phyloP scores from a whole-genome alignment of 331 rosid species.

The Saraca asoca region DNA sequence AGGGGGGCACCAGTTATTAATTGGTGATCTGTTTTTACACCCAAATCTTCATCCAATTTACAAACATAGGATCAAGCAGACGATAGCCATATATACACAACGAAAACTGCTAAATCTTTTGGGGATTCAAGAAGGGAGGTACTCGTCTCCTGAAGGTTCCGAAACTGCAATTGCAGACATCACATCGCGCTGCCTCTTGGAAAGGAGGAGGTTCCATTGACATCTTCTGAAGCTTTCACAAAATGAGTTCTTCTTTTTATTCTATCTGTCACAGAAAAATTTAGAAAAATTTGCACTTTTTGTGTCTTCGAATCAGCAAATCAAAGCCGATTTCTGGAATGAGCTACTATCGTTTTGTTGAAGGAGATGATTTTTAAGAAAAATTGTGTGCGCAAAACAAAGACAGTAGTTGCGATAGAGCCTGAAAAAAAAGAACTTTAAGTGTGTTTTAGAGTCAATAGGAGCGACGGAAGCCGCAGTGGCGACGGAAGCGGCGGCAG shows the following conservation, averaged over 20 bases:
- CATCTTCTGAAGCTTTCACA: conserved; percentile 29
- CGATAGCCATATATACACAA: background rate
- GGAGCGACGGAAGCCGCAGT: no score
- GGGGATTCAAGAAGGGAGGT: background rate
- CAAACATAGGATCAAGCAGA: background rate
- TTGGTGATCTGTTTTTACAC: background rate
- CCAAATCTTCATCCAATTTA: background rate
- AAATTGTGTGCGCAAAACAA: no score
- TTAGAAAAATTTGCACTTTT: conserved; percentile 10
- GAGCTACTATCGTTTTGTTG: background rate
- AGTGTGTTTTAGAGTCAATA: no score
- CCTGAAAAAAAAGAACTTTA: no score
- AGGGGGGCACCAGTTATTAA: background rate
- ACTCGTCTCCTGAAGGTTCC: conserved; percentile 95
- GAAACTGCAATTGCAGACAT: conserved; percentile 95
- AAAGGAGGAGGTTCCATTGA: conserved; percentile 75
- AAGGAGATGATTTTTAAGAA: no score
- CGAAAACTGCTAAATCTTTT: background rate
- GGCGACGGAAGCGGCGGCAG: no score
- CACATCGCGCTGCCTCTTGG: conserved; percentile 91
- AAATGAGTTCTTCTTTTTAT: conserved; percentile 21
- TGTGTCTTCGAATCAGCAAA: conserved; percentile 10
- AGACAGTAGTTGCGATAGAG: no score
- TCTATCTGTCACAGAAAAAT: no score
- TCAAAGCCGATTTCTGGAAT: background rate